Percentiles rank a stretch among this genome's conserved stretches.
These are phyloP conservation scores for Apiospora rasikravindrae DNA, from an alignment of 2,329 filamentous ascomycete species.

Conservation along the genomic window DNA sequence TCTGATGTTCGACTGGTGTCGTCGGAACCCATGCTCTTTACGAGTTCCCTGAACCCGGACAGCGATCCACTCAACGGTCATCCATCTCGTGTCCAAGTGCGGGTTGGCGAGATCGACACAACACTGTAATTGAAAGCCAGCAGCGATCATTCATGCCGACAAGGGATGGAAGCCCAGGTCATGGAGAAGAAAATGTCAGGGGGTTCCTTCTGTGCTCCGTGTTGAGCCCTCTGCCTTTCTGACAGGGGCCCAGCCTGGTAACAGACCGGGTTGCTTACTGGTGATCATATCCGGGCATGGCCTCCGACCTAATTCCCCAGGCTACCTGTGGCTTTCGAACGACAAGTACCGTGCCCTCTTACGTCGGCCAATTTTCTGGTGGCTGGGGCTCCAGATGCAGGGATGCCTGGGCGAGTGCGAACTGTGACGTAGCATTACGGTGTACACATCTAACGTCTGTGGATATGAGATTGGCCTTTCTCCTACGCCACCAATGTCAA, in stretches of 20 bases:
- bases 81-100: slow-evolving; percentile 1
- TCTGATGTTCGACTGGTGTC: slow-evolving; percentile 4
- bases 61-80: neutral
- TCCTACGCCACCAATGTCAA: neutral
- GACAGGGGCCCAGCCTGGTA: neutral
- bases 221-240: neutral
- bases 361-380: neutral
- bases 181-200: neutral
- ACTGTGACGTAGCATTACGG: slow-evolving; percentile 17
- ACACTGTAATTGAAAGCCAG: neutral
- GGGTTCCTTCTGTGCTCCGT: neutral
- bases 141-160: slow-evolving; percentile 19
- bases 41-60: neutral
- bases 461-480: slow-evolving; percentile 1
- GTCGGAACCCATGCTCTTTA: neutral
- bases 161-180: neutral
- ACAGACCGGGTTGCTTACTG: neutral
- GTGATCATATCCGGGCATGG: slow-evolving; percentile 9
- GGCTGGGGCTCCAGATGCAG: neutral
- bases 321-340: neutral
- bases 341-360: neutral
- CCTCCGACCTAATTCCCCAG: slow-evolving; percentile 7
- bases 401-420: slow-evolving; percentile 5
- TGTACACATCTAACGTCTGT: slow-evolving; percentile 10
- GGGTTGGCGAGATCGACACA: slow-evolving; percentile 7